Evolutionary conservation across 768 basidiomycete species (phyloP).

Genomic region (Tulasnella sp.): DNA sequence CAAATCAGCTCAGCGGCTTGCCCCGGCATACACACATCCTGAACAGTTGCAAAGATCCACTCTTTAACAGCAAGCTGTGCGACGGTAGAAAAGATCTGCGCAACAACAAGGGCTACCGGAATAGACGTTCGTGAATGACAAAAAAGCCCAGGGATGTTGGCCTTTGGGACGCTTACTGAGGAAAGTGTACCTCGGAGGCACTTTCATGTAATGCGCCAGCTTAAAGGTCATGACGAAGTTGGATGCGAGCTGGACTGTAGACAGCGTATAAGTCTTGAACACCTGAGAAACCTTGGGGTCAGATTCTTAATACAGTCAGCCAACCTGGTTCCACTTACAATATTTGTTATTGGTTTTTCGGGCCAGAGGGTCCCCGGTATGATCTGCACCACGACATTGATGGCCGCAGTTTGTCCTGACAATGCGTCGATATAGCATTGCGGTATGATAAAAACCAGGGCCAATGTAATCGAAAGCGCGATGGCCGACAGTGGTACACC

Average conservation of each 20-base stretch:
- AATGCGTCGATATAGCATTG: slow-evolving; percentile 34
- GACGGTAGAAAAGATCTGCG: slow-evolving; percentile 25
- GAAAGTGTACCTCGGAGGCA: slow-evolving; percentile 35
- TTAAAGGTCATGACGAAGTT: slow-evolving; percentile 27
- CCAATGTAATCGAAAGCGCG: slow-evolving; percentile 27
- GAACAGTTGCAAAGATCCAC: no score
- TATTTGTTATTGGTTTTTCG: slow-evolving; percentile 33
- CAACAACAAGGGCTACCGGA: slow-evolving; percentile 26
- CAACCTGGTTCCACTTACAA: slow-evolving; percentile 21
- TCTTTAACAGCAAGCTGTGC: slow-evolving; percentile 31
- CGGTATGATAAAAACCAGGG: slow-evolving; percentile 32
- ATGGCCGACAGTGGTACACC: slow-evolving; percentile 39
- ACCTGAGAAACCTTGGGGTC: slow-evolving; percentile 3
- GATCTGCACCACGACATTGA: slow-evolving; percentile 34
- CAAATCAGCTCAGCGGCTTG: no score
- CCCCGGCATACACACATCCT: no score
- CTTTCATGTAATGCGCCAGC: slow-evolving; percentile 39
- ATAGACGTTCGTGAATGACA: neutral
- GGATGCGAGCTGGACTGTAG: slow-evolving; percentile 23
- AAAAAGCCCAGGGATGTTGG: neutral
- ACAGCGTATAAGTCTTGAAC: slow-evolving; percentile 29
- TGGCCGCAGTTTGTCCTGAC: slow-evolving; percentile 28
- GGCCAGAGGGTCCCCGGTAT: slow-evolving; percentile 33
- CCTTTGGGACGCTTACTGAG: neutral
- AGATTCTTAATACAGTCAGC: neutral